Conservation (phyloP, 78 protist genomes). For the Chrysochromulina parva region DNA sequence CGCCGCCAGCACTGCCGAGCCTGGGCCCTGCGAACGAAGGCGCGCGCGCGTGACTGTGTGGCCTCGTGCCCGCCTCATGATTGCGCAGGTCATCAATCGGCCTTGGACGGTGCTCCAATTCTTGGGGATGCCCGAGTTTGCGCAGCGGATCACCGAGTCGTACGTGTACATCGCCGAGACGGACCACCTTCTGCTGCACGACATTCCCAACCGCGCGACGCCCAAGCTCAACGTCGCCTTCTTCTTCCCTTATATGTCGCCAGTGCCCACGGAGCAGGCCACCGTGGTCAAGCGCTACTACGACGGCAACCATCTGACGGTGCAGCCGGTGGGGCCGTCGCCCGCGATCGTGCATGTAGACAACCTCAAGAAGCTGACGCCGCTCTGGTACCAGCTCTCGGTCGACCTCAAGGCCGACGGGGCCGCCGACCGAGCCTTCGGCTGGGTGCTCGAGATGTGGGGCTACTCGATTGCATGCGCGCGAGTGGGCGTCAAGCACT, state of each 20-base stretch:
- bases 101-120: background rate
- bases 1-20: too few relatives aligned
- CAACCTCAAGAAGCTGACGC: background rate
- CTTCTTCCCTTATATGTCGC: conserved; percentile 14
- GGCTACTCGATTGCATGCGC: background rate
- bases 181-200: background rate
- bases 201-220: background rate
- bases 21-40: too few relatives aligned
- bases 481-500: background rate
- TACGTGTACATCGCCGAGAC: background rate
- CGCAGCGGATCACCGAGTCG: background rate
- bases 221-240: background rate
- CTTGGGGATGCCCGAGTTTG: background rate
- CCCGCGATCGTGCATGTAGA: background rate
- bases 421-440: background rate
- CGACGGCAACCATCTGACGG: background rate
- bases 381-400: background rate
- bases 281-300: background rate
- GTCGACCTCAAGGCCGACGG: background rate
- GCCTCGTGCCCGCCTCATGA: too few relatives aligned
- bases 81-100: background rate
- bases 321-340: background rate
- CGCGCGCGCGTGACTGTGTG: too few relatives aligned
- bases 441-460: conserved; percentile 31
- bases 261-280: background rate